Evolutionary conservation across 441 rosid genomes (phyloP), one percentile per base, ranked within the genome.

Genomic region (Kokia cookei): DNA sequence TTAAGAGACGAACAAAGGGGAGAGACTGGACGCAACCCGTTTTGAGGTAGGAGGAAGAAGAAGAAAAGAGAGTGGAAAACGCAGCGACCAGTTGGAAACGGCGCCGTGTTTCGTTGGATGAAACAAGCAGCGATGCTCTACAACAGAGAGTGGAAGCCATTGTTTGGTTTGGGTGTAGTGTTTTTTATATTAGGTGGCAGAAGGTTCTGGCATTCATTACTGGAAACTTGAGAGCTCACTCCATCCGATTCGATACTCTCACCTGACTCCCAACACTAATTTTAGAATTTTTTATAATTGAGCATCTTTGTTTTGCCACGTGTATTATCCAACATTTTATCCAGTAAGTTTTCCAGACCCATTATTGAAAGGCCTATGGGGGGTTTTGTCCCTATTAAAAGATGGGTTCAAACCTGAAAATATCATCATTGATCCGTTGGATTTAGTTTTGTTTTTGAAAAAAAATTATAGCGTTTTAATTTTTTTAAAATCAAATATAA

Each of bases 71-170:
- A 1, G 72, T 1, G 76, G 95, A 91, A 80, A 91, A 77, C 55
- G 95, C 90, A 1, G 95, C 93, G 32, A 89, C 89, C 24, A 91
- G n/a, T 1, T 94, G 93, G 19, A 86, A 73, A 76, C 94, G 83
- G 7, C 93, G 95, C 58, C 93, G 88, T 82, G 75, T 43, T 1
- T 73, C 13, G 26, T 70, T 5, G 40, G 89, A 81, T 29, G 93
- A 62, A 54, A 83, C 60, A 51, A 76, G 2, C 22, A 86, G 47
- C 3, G 86, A 51, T 2, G 77, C 60, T 77, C 81, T 75, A 37
- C 53, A 73, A 58, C 76, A 53, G 42, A 81, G 61, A 3, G 81
- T 35, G 45, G 84, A 75, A 69, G 93, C 89, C 93, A 90, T 86
- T 69, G 15, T 69, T 17, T 43, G 13, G 65, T 3, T 3, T 2